Conservation (phyloP, 108 stramenopile species). For the Thalassiosira profunda region DNA sequence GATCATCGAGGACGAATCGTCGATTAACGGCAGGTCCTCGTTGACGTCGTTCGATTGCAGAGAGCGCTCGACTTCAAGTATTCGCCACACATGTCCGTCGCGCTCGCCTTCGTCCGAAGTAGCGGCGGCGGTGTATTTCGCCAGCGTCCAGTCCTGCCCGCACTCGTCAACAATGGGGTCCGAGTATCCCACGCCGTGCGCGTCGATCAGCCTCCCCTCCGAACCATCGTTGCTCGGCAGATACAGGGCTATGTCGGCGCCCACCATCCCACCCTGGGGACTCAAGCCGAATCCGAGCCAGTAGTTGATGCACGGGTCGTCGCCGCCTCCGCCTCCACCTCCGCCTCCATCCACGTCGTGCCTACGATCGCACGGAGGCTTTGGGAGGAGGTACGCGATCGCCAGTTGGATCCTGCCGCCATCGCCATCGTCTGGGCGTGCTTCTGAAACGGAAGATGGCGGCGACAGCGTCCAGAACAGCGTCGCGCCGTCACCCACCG, state of each 20-base stretch:
- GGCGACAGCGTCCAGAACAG: too few relatives aligned
- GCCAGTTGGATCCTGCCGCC: too few relatives aligned
- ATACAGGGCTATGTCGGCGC: not conserved
- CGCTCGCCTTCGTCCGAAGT: not conserved
- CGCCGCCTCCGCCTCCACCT: not conserved
- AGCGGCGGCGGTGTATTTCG: not conserved
- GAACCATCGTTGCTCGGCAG: not conserved
- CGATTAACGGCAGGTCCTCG: not conserved
- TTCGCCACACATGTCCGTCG: not conserved
- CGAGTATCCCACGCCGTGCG: not conserved
- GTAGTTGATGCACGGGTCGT: too few relatives aligned
- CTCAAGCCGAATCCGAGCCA: not conserved
- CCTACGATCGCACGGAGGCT: too few relatives aligned
- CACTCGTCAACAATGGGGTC: not conserved
- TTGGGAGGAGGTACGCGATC: too few relatives aligned
- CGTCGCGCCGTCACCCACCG: too few relatives aligned
- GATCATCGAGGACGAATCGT: not conserved
- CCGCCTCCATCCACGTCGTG: slow-evolving; percentile 3
- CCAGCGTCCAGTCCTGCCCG: not conserved
- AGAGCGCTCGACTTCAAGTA: not conserved
- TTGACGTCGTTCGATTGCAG: not conserved
- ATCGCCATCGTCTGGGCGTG: not conserved
- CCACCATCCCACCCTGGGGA: not conserved
- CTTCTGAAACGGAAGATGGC: not conserved
- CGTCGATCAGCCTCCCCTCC: not conserved